These are phyloP conservation scores for Bacidia rubella DNA, from an alignment of 495 filamentous ascomycete species.

Conservation along the genomic window DNA sequence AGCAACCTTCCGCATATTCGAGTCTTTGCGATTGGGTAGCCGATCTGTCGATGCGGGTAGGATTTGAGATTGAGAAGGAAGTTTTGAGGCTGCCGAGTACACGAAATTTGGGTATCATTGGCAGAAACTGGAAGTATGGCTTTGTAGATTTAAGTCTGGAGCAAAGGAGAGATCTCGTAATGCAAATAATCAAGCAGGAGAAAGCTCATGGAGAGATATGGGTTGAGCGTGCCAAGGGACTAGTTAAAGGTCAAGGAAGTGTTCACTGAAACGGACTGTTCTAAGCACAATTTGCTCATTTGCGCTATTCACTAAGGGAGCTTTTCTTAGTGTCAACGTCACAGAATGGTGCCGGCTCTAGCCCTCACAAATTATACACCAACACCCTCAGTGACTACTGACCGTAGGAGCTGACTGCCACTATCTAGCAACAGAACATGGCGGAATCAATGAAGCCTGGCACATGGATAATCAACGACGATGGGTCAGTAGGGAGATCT, in stretches of 20 bases:
- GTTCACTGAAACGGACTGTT: constrained; percentile 4
- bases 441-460: no score
- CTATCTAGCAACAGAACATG: no score
- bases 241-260: constrained; percentile 18
- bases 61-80: constrained; percentile 65
- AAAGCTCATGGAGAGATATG: constrained; percentile 31
- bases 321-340: no score
- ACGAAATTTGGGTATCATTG: constrained; percentile 68
- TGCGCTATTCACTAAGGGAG: no score
- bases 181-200: constrained; percentile 28
- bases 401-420: no score
- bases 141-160: constrained; percentile 2
- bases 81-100: constrained; percentile 81
- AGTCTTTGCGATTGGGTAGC: constrained; percentile 20
- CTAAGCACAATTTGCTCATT: no score
- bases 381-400: no score
- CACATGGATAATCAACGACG: no score
- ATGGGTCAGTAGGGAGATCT: no score
- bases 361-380: no score
- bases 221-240: constrained; percentile 31
- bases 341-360: no score
- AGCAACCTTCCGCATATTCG: constrained; percentile 19
- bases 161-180: constrained; percentile 18
- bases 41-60: constrained; percentile 51
- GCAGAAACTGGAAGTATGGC: constrained; percentile 28